phyloP scores from a whole-genome alignment of 352 stramenopile genomes.

The Saprolegnia parasitica region DNA sequence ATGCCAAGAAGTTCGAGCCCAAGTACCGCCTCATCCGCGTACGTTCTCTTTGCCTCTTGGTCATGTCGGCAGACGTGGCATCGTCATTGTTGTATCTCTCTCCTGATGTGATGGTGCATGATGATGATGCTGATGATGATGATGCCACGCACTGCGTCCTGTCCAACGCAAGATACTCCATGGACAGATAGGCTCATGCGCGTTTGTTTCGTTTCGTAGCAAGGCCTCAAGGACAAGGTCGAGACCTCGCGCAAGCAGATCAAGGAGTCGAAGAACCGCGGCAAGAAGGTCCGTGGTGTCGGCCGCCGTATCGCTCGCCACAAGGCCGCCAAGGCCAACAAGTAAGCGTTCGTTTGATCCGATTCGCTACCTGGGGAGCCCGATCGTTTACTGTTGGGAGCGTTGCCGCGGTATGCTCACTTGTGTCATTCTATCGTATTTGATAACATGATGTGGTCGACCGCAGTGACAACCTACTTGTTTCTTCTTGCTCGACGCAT shows the following conservation, averaged over 20 bases:
- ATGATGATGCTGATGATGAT: not conserved
- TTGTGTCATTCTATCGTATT: not conserved
- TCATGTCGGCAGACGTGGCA: not conserved
- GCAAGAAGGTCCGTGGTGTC: conserved; percentile 97
- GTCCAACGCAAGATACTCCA: not conserved
- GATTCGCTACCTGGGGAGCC: conserved; percentile 3
- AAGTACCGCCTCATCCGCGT: conserved; percentile 95
- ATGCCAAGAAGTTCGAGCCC: conserved; percentile 97
- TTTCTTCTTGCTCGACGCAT: not conserved
- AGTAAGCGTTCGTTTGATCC: conserved; percentile 43
- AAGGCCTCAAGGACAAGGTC: conserved; percentile 90
- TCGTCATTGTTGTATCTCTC: no score
- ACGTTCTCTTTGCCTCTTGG: conserved; percentile 19
- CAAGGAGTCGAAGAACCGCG: conserved; percentile 99
- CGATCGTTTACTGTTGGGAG: conserved; percentile 2
- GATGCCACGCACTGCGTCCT: not conserved
- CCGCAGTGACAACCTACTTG: conserved; percentile 21
- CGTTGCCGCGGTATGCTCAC: not conserved
- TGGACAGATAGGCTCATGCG: not conserved
- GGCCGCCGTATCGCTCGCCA: conserved; percentile 97
- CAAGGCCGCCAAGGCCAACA: conserved; percentile 98
- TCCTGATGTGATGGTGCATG: no score
- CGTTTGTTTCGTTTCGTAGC: conserved; percentile 32
- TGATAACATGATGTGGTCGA: conserved; percentile 25
- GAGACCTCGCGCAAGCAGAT: conserved; percentile 98